Evolutionary conservation across 176 grass and related monocot genomes (phyloP).

Genomic region (Ensete glaucum): DNA sequence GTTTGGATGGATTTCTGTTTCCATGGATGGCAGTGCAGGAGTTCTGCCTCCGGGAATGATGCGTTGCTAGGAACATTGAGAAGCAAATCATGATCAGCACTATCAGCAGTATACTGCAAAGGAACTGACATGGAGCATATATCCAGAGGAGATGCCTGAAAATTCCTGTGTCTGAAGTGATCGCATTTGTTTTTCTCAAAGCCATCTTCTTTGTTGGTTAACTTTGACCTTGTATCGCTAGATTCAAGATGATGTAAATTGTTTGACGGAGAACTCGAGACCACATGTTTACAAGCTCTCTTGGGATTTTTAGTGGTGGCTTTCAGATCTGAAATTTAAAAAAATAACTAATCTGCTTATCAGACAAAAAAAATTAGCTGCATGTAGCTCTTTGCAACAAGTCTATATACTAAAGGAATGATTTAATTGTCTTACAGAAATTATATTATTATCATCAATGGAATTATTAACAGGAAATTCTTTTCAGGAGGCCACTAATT

Average conservation of each 20-base stretch:
- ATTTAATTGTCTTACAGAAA: no score
- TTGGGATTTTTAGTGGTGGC: conserved; percentile 46
- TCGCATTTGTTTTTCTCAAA: not conserved
- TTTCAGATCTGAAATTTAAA: conserved; percentile 31
- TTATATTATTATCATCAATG: no score
- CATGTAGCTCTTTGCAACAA: no score
- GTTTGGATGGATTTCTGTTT: not conserved
- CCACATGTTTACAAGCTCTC: conserved; percentile 29
- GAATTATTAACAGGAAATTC: no score
- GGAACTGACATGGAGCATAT: conserved; percentile 37
- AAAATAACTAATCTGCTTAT: conserved; percentile 2
- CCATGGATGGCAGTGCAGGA: not conserved
- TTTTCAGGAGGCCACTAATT: no score
- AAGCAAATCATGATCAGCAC: conserved; percentile 72
- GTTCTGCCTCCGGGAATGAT: conserved; percentile 20
- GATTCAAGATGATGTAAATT: conserved; percentile 29
- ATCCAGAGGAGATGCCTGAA: conserved; percentile 52
- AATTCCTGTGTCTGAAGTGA: conserved; percentile 28
- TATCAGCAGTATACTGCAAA: conserved; percentile 30
- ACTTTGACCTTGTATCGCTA: conserved; percentile 20
- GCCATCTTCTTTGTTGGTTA: not conserved
- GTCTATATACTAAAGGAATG: no score
- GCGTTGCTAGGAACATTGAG: conserved; percentile 60
- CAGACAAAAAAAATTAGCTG: not conserved
- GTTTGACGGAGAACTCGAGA: conserved; percentile 22